Conservation (phyloP, 1,284 basidiomycete genomes). For the Tremellales sp. region DNA sequence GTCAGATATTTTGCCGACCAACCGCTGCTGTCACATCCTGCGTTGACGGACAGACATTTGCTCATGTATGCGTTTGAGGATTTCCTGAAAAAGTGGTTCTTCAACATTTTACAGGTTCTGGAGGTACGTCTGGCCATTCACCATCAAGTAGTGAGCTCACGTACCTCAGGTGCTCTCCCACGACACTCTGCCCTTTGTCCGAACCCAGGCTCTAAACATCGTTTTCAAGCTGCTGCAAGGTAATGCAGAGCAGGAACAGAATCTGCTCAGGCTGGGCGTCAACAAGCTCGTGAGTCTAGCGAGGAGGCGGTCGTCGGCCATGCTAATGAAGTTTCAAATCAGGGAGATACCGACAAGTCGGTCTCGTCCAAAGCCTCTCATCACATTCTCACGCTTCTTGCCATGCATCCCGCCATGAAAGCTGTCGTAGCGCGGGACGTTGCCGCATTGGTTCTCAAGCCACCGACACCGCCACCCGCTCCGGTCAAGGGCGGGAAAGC, state of each 20-base stretch:
- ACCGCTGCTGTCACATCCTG: constrained; percentile 61
- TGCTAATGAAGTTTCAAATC: too few species aligned
- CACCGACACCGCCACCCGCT: constrained; percentile 52
- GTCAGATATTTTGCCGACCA: constrained; percentile 89
- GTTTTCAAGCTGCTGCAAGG: constrained; percentile 77
- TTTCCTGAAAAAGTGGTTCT: constrained; percentile 96
- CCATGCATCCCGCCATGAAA: constrained; percentile 93
- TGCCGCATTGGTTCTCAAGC: constrained; percentile 68
- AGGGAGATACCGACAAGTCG: constrained; percentile 85
- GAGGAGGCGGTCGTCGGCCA: too few species aligned
- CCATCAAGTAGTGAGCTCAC: constrained; percentile 1
- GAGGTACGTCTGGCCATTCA: constrained; percentile 57
- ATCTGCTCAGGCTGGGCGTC: constrained; percentile 82
- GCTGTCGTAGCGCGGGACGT: constrained; percentile 83
- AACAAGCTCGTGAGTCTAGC: constrained; percentile 75
- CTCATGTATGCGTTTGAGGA: constrained; percentile 91
- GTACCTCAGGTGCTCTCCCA: constrained; percentile 65
- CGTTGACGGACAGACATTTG: constrained; percentile 69
- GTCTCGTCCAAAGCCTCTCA: constrained; percentile 88
- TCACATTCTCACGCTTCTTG: constrained; percentile 82
- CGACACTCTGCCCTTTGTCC: constrained; percentile 83
- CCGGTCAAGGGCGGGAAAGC: constrained; percentile 44
- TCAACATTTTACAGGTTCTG: constrained; percentile 81
- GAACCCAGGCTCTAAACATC: constrained; percentile 70
- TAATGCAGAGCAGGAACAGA: constrained; percentile 97